phyloP scores from a whole-genome alignment of 768 basidiomycete genomes.

The Phylloporus arenicola region DNA sequence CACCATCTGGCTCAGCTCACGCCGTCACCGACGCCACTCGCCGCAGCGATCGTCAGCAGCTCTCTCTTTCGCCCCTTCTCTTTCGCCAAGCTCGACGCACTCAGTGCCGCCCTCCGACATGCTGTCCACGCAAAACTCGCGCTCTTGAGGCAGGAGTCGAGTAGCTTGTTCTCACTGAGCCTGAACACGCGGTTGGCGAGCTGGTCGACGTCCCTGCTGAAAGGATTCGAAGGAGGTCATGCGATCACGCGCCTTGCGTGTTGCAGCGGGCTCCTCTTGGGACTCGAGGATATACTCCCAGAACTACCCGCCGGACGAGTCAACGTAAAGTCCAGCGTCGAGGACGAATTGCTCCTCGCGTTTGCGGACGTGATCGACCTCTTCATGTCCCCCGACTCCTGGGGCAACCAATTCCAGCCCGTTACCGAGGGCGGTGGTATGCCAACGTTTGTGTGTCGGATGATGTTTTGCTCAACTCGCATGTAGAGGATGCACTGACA shows the following conservation, averaged over 20 bases:
- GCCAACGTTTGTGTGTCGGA: slow-evolving; percentile 5
- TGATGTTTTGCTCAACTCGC: slow-evolving; percentile 6
- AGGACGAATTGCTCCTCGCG: slow-evolving; percentile 63
- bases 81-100: slow-evolving; percentile 23
- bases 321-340: slow-evolving; percentile 40
- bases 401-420: slow-evolving; percentile 69
- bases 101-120: slow-evolving; percentile 26
- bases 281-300: slow-evolving; percentile 49
- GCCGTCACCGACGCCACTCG: slow-evolving; percentile 30
- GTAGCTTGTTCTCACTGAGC: slow-evolving; percentile 29
- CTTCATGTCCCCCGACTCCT: slow-evolving; percentile 41
- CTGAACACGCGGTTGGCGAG: slow-evolving; percentile 37
- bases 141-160: slow-evolving; percentile 26
- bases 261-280: slow-evolving; percentile 59
- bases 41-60: slow-evolving; percentile 30
- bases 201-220: slow-evolving; percentile 50
- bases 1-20: slow-evolving; percentile 26
- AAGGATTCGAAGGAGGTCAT: slow-evolving; percentile 63
- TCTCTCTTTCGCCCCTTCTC: slow-evolving; percentile 29
- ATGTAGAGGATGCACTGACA: slow-evolving; percentile 40
- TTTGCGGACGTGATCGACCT: slow-evolving; percentile 71
- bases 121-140: slow-evolving; percentile 28
- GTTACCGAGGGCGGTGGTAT: slow-evolving; percentile 40
- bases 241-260: slow-evolving; percentile 57
- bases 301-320: slow-evolving; percentile 26